Base-by-base conservation (phyloP, 2,329 filamentous ascomycete species). In the Diplodia seriata region DNA sequence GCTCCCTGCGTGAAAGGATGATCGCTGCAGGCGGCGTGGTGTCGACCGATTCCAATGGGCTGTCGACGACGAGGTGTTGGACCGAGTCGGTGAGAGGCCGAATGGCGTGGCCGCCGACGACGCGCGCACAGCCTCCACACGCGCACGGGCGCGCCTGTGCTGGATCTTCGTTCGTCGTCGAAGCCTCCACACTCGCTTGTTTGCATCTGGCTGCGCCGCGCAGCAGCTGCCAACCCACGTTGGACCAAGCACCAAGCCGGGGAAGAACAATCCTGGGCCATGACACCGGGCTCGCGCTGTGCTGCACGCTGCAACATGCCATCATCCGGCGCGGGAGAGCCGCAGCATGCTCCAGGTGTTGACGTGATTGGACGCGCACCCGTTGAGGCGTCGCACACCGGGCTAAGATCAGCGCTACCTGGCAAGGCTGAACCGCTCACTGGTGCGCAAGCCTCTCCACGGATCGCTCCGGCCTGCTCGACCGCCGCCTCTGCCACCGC, bases 71-170 rank as follows among this genome's bases (percentile, higher is more conserved):
- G 33, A n/a, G 15, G 59, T 63, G 59, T 63, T 63, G 59, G 59
- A 38, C 20, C 33, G 59, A 63, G 47, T 51, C 59, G 59, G 59
- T 63, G 59, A 63, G 59, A 31, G 29, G n/a, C 4, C n/a, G 38
- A 43, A n/a, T 59, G 55, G 55, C 55, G 55, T 51, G 43, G 59
- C 29, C 26, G 47, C 33, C 57, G 57, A 43, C 36, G 38, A 61
- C 59, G 47, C 59, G 47, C 59, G 47, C 59, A 51, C 59, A 63
- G 59, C 59, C 59, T 51, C 59, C 43, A n/a, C 59, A 51, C 59
- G 26, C 50, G n/a, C 57, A n/a, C 55, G 18, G 36, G n/a, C 36
- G 11, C 23, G 31, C 31, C 31, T 7, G 55, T 23, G 26, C 57
- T 63, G 29, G 43, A 33, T 51, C 20, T 49, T 15, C 57, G 49